phyloP scores from a whole-genome alignment of 371 early-diverging fungal species.

The Lichtheimia corymbifera region DNA sequence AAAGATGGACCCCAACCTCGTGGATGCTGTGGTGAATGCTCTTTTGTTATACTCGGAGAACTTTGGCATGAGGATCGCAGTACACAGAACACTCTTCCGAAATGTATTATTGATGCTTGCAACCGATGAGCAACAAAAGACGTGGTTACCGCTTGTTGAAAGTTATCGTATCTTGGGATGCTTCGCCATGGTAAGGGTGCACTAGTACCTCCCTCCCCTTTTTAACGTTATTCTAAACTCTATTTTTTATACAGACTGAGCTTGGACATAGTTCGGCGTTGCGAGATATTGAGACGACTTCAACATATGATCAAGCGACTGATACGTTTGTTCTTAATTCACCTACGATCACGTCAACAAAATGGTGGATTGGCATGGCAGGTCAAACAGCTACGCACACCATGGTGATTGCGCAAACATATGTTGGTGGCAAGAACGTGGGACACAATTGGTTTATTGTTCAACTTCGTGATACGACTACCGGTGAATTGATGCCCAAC shows the following conservation, averaged over 20 bases:
- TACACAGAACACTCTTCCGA: conserved; percentile 59
- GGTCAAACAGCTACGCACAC: conserved; percentile 81
- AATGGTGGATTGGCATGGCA: conserved; percentile 95
- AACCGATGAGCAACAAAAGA: conserved; percentile 54
- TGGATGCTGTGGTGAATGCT: conserved; percentile 15
- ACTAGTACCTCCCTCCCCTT: not conserved
- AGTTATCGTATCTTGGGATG: conserved; percentile 62
- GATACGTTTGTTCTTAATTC: conserved; percentile 86
- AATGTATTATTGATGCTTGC: conserved; percentile 62
- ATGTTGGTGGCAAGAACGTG: conserved; percentile 63
- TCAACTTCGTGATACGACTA: conserved; percentile 74
- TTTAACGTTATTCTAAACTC: not conserved
- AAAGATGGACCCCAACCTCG: conserved; percentile 13
- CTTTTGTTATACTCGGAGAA: conserved; percentile 56
- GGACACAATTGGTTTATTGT: conserved; percentile 87
- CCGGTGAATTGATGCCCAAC: conserved; percentile 72
- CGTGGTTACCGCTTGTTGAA: conserved; percentile 55
- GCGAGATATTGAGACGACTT: conserved; percentile 85
- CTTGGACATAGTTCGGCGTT: conserved; percentile 84
- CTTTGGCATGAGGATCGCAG: conserved; percentile 64
- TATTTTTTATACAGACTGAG: conserved; percentile 44
- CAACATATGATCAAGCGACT: conserved; percentile 74
- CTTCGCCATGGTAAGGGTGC: conserved; percentile 48
- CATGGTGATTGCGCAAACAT: conserved; percentile 63
- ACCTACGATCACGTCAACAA: conserved; percentile 81